phyloP scores from a whole-genome alignment of 2,329 filamentous ascomycete genomes.

The Rhinocladiella similis region DNA sequence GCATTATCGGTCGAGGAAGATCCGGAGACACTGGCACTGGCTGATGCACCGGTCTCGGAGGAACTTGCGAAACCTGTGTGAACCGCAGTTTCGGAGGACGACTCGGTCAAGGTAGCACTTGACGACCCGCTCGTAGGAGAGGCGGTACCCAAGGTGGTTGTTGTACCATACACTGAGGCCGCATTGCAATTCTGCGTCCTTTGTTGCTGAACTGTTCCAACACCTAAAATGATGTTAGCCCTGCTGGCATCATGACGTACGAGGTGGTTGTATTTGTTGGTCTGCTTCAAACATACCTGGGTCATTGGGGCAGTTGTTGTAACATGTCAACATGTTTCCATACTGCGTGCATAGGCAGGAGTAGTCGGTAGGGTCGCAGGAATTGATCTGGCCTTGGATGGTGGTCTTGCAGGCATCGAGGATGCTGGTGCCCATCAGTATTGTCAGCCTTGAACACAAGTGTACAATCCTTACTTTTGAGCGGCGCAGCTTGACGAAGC shows the following conservation, averaged over 20 bases:
- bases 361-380: conserved; percentile 52
- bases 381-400: conserved; percentile 43
- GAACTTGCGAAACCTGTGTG: conserved; percentile 20
- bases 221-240: conserved; percentile 9
- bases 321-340: conserved; percentile 58
- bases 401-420: conserved; percentile 50
- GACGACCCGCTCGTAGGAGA: conserved; percentile 20
- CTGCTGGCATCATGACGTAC: too few species aligned
- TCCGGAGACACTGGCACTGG: conserved; percentile 29
- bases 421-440: conserved; percentile 41
- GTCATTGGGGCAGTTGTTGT: conserved; percentile 62
- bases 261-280: too few species aligned
- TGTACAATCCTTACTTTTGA: conserved; percentile 25
- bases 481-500: conserved; percentile 27
- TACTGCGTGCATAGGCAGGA: conserved; percentile 60
- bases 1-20: conserved; percentile 19
- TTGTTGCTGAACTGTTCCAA: conserved; percentile 36
- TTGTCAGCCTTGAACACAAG: not conserved
- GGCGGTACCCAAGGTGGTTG: conserved; percentile 15
- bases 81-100: conserved; percentile 10
- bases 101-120: conserved; percentile 13
- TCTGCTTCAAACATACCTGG: conserved; percentile 20
- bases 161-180: conserved; percentile 39
- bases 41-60: conserved; percentile 19
- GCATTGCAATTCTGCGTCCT: conserved; percentile 43